Conservation (phyloP, 1,284 basidiomycete genomes). For the Inonotus hispidus region DNA sequence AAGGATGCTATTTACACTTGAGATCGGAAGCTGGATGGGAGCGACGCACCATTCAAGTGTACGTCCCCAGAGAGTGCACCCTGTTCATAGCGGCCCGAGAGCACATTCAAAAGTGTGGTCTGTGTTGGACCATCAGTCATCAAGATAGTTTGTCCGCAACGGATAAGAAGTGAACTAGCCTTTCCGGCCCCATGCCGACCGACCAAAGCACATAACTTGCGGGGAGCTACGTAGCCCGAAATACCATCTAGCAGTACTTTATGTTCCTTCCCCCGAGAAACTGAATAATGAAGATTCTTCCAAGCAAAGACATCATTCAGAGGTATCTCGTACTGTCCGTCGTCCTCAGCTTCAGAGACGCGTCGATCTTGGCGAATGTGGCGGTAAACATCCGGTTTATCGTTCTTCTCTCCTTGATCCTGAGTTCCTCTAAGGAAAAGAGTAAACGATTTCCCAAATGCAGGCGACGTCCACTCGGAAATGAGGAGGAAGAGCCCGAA, state of each 20-base stretch:
- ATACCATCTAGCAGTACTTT: constrained; percentile 71
- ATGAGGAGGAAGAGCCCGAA: constrained; percentile 45
- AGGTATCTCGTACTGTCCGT: background rate
- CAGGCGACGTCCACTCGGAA: constrained; percentile 40
- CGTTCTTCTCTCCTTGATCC: background rate
- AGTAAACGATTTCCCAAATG: constrained; percentile 28
- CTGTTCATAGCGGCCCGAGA: constrained; percentile 74
- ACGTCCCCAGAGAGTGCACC: constrained; percentile 79
- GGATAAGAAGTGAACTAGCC: constrained; percentile 36
- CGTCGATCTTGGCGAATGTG: background rate
- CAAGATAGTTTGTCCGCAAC: constrained; percentile 6
- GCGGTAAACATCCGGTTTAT: background rate
- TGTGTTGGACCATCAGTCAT: constrained; percentile 31
- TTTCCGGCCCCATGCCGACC: constrained; percentile 79
- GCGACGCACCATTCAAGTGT: constrained; percentile 69
- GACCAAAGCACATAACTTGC: constrained; percentile 73
- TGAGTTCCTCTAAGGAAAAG: constrained; percentile 34
- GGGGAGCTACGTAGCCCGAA: constrained; percentile 78
- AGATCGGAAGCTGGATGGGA: constrained; percentile 71
- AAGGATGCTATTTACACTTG: constrained; percentile 42
- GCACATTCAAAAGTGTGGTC: constrained; percentile 79
- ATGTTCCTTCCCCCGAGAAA: constrained; percentile 51
- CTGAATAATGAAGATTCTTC: constrained; percentile 57
- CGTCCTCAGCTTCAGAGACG: background rate
- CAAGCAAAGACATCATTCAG: constrained; percentile 52